phyloP scores from a whole-genome alignment of 2,329 filamentous ascomycete species.

The Penicillium sp. region DNA sequence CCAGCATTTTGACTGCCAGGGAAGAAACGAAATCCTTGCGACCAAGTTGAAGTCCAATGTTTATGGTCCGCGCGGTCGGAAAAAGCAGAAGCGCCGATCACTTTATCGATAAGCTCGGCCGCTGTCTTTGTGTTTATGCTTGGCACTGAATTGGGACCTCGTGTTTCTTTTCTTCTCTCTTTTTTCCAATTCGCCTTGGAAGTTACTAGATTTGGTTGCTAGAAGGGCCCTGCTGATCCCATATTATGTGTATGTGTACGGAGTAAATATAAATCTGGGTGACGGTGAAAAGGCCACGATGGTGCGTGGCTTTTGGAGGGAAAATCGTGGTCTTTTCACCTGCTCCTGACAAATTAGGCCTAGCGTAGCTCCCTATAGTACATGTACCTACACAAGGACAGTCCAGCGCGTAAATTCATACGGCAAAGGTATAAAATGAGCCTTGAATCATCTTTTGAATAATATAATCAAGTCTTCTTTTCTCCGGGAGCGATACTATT shows the following conservation, averaged over 20 bases:
- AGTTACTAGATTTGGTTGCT: neutral
- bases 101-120: constrained; percentile 10
- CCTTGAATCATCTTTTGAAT: too few relatives aligned
- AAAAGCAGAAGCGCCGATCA: constrained; percentile 14
- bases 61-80: constrained; percentile 27
- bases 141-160: neutral
- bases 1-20: constrained; percentile 18
- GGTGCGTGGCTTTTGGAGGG: too few relatives aligned
- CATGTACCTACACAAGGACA: too few relatives aligned
- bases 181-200: too few relatives aligned
- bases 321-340: too few relatives aligned
- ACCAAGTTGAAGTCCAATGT: constrained; percentile 26
- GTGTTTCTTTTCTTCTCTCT: neutral
- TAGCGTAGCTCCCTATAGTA: too few relatives aligned
- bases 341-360: too few relatives aligned
- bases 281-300: too few relatives aligned
- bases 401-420: too few relatives aligned
- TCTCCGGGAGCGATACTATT: too few relatives aligned
- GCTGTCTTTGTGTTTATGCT: neutral
- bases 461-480: too few relatives aligned
- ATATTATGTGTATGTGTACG: neutral
- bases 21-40: neutral
- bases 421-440: too few relatives aligned
- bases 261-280: neutral
- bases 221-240: neutral